phyloP scores from a whole-genome alignment of 495 filamentous ascomycete species.

The Penicillium egyptiacum region DNA sequence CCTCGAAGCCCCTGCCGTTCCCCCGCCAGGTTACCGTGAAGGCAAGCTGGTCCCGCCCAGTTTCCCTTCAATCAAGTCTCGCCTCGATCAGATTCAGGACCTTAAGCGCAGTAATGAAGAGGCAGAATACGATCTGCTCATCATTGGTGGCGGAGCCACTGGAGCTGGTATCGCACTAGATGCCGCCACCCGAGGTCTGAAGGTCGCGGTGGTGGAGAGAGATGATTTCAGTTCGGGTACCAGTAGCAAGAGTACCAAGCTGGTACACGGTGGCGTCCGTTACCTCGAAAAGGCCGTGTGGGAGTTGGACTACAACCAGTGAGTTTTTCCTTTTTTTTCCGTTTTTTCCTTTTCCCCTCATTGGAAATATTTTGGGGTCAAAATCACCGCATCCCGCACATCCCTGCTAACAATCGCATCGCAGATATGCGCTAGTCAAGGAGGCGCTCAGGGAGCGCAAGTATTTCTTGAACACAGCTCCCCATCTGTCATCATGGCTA shows the following conservation, averaged over 20 bases:
- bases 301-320: slow-evolving; percentile 94
- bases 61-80: slow-evolving; percentile 74
- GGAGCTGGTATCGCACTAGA: slow-evolving; percentile 92
- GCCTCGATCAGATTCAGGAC: slow-evolving; percentile 57
- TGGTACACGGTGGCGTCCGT: slow-evolving; percentile 94
- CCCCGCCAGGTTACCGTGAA: slow-evolving; percentile 76
- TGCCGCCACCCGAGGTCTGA: slow-evolving; percentile 87
- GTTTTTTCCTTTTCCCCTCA: slow-evolving; percentile 1
- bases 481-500: slow-evolving; percentile 90
- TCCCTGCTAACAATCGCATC: slow-evolving; percentile 19
- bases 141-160: slow-evolving; percentile 93
- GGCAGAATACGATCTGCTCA: slow-evolving; percentile 75
- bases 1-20: slow-evolving; percentile 73
- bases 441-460: slow-evolving; percentile 96
- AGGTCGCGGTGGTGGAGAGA: slow-evolving; percentile 90
- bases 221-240: slow-evolving; percentile 95
- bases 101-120: slow-evolving; percentile 42
- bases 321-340: slow-evolving; percentile 25
- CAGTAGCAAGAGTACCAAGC: slow-evolving; percentile 94
- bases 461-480: slow-evolving; percentile 94
- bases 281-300: slow-evolving; percentile 97
- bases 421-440: slow-evolving; percentile 78
- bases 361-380: background rate
- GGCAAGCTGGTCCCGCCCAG: slow-evolving; percentile 77
- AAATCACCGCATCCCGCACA: background rate